Conservation (phyloP, 2,329 filamentous ascomycete species). For the Coniochaeta prunicola region DNA sequence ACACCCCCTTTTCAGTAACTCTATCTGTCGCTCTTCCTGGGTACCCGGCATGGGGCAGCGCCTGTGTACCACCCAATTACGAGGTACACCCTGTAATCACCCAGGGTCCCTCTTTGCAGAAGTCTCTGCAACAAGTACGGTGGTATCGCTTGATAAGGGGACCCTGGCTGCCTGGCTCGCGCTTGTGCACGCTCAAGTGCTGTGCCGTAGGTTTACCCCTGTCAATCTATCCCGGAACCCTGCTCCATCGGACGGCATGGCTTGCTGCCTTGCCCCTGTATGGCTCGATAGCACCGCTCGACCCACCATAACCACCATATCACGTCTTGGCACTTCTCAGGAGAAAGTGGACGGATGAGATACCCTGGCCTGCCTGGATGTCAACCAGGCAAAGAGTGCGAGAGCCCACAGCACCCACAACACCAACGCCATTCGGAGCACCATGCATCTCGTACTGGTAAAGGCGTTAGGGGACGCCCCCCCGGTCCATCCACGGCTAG, state of each 20-base stretch:
- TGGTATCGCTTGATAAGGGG: not conserved
- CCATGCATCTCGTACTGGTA: not conserved
- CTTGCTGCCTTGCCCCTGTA: not conserved
- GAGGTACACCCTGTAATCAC: not conserved
- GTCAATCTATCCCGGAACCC: not conserved
- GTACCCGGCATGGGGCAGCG: not conserved
- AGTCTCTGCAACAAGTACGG: not conserved
- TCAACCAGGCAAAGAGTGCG: not conserved
- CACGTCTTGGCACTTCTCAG: conserved; percentile 1
- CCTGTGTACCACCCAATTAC: not conserved
- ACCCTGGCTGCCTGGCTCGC: not conserved
- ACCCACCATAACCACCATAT: not conserved
- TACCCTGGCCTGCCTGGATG: not conserved
- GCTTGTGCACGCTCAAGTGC: not conserved
- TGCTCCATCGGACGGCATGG: not conserved
- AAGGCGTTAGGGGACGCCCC: not conserved
- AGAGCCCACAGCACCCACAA: conserved; percentile 1
- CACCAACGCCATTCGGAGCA: not conserved
- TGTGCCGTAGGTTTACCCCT: not conserved
- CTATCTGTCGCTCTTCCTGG: not conserved
- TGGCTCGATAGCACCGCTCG: not conserved
- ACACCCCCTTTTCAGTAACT: not conserved
- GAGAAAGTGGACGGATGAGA: not conserved
- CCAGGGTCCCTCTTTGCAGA: not conserved
- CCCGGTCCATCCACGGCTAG: not conserved